phyloP scores from a whole-genome alignment of 768 basidiomycete genomes.

The Suillus americanus region DNA sequence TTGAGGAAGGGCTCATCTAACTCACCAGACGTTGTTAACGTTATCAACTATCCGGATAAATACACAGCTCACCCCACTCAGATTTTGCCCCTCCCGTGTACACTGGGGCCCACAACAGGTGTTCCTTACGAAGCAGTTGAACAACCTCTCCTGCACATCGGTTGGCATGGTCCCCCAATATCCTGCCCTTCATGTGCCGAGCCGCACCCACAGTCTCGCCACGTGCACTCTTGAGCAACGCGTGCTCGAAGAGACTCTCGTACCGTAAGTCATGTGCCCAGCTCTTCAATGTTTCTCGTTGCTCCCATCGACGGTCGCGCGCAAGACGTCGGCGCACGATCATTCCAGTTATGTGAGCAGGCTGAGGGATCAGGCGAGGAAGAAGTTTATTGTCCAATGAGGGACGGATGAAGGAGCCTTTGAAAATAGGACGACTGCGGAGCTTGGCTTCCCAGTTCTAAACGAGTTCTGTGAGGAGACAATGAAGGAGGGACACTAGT shows the following conservation, averaged over 20 bases:
- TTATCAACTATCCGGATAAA: not conserved
- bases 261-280: conserved; percentile 32
- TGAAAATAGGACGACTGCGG: conserved; percentile 63
- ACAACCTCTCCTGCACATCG: not conserved
- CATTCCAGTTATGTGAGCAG: conserved; percentile 66
- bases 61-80: not conserved
- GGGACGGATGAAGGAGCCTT: conserved; percentile 68
- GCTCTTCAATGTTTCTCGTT: conserved; percentile 32
- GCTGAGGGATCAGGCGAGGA: conserved; percentile 81
- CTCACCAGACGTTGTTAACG: not conserved
- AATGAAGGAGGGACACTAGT: not conserved
- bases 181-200: not conserved
- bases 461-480: conserved; percentile 1
- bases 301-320: conserved; percentile 45
- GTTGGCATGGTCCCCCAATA: not conserved
- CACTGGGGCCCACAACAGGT: not conserved
- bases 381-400: conserved; percentile 66
- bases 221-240: conserved; percentile 7
- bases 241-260: conserved; percentile 41
- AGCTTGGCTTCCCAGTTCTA: conserved; percentile 59
- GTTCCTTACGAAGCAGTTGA: not conserved
- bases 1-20: not conserved
- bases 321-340: conserved; percentile 50
- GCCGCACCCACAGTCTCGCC: not conserved
- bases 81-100: not conserved